Evolutionary conservation across 306 rosid genomes (phyloP).

Genomic region (Castanea crenata): DNA sequence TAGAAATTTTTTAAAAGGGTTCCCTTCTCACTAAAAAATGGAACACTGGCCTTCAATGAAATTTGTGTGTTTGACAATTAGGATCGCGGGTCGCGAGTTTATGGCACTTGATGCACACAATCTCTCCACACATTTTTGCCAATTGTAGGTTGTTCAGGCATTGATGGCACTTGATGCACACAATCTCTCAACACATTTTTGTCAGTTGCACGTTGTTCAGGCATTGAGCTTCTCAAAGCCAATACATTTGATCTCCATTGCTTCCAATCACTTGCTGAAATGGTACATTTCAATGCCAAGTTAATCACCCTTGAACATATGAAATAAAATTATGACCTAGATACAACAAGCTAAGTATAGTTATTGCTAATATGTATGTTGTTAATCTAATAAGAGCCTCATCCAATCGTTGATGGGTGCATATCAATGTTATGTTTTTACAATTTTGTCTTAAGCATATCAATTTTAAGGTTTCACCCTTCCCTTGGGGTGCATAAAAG

Average conservation of each 20-base stretch:
- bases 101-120: too few species aligned
- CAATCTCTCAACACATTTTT: slow-evolving; percentile 87
- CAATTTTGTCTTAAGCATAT: not conserved
- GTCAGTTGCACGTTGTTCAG: slow-evolving; percentile 68
- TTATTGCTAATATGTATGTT: not conserved
- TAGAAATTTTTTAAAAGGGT: slow-evolving; percentile 25
- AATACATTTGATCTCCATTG: slow-evolving; percentile 93
- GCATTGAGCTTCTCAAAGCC: slow-evolving; percentile 89
- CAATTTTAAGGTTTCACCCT: not conserved
- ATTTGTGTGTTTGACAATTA: too few species aligned
- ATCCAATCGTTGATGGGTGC: not conserved
- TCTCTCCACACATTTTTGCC: too few species aligned
- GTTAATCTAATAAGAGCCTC: not conserved
- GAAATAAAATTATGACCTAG: not conserved
- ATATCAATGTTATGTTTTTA: not conserved
- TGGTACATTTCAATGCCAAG: slow-evolving; percentile 32
- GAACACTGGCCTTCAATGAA: too few species aligned
- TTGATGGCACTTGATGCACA: slow-evolving; percentile 77
- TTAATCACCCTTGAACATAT: not conserved
- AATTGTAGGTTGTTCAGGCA: too few species aligned
- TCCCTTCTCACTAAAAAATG: not conserved
- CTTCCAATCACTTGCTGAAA: slow-evolving; percentile 70
- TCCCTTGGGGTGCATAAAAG: too few species aligned
- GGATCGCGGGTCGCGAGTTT: too few species aligned
- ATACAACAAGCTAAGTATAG: not conserved